Conservation (phyloP, 2,329 filamentous ascomycete genomes). For the Sarocladium strictum region DNA sequence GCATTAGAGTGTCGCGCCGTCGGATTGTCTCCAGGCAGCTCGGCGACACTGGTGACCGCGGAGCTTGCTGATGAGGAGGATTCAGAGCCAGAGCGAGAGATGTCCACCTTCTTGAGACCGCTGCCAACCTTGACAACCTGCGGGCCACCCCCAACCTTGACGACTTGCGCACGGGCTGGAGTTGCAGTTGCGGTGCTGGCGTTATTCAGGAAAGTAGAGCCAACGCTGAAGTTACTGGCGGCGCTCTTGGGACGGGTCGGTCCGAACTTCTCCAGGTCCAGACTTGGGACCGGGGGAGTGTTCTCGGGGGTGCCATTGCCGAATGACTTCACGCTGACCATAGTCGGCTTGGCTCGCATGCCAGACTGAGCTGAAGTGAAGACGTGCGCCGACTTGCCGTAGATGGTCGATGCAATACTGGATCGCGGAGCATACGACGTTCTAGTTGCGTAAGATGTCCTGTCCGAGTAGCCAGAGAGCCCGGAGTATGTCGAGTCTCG, state of each 20-base stretch:
- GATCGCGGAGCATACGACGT: constrained; percentile 56
- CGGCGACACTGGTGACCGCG: background rate
- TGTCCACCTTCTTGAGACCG: constrained; percentile 39
- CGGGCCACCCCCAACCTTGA: constrained; percentile 47
- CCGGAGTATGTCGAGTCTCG: constrained; percentile 88
- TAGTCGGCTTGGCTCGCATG: constrained; percentile 80
- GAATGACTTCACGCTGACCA: constrained; percentile 83
- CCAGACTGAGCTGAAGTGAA: constrained; percentile 70
- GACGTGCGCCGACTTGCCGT: constrained; percentile 83
- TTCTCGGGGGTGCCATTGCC: constrained; percentile 46
- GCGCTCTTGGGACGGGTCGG: constrained; percentile 43
- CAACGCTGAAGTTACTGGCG: constrained; percentile 58
- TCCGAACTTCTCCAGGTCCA: constrained; percentile 59
- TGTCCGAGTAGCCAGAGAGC: constrained; percentile 57
- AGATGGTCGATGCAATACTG: constrained; percentile 88
- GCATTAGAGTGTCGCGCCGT: background rate
- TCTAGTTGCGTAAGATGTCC: constrained; percentile 51
- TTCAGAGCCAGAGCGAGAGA: constrained; percentile 27
- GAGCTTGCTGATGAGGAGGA: constrained; percentile 4
- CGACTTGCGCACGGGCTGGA: constrained; percentile 52
- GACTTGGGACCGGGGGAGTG: constrained; percentile 66
- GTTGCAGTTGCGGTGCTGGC: constrained; percentile 47
- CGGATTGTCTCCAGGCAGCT: constrained; percentile 3
- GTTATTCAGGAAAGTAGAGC: constrained; percentile 62
- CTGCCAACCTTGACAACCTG: constrained; percentile 38